phyloP scores from a whole-genome alignment of 768 basidiomycete species.

The Mycena belliarum region DNA sequence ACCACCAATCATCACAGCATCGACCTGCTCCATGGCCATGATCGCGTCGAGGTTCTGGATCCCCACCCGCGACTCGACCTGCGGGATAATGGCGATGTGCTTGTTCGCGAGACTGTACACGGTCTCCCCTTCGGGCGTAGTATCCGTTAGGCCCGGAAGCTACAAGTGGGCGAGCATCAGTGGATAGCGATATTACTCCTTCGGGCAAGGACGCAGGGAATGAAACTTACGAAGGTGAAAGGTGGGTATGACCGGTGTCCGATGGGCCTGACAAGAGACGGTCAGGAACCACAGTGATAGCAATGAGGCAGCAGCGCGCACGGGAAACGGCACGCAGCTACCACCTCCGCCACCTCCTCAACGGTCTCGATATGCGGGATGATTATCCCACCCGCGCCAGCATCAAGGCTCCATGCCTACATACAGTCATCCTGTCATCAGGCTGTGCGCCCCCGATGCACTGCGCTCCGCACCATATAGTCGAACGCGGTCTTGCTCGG shows the following conservation, averaged over 20 bases:
- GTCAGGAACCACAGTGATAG: neutral
- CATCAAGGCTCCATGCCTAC: constrained; percentile 8
- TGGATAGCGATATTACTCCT: neutral
- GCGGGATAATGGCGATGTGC: constrained; percentile 20
- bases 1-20: constrained; percentile 22
- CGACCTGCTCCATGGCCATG: constrained; percentile 14
- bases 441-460: too few species aligned
- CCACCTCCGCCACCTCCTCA: constrained; percentile 13
- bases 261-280: constrained; percentile 4
- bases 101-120: constrained; percentile 19
- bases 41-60: constrained; percentile 18
- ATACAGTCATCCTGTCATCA: neutral
- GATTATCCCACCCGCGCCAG: constrained; percentile 21
- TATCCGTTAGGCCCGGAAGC: constrained; percentile 16
- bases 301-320: neutral
- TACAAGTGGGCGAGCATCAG: neutral
- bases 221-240: constrained; percentile 17
- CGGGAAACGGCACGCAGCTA: constrained; percentile 4
- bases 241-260: constrained; percentile 23
- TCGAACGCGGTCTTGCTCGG: constrained; percentile 20
- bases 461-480: constrained; percentile 6
- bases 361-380: constrained; percentile 19
- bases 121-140: constrained; percentile 16
- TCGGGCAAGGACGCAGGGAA: neutral
- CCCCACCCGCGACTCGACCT: constrained; percentile 16